Percentiles rank a stretch among this genome's conserved stretches.
phyloP scores from a whole-genome alignment of 331 rosid genomes.

The Ulmus americana region DNA sequence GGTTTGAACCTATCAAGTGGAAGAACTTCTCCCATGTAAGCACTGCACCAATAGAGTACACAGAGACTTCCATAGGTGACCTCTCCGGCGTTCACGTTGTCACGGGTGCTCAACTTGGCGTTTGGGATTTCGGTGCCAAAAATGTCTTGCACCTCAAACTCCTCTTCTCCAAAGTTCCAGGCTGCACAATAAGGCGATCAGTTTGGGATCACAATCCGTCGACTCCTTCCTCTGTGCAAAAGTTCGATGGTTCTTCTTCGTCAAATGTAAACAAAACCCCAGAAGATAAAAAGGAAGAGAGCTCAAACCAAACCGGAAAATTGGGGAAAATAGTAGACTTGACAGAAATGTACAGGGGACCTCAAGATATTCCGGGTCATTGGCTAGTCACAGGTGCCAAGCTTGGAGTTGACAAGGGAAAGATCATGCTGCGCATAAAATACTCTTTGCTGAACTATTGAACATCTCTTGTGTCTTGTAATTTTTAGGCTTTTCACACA shows the following conservation, averaged over 20 bases:
- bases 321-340: slow-evolving; percentile 74
- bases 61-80: slow-evolving; percentile 85
- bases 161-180: slow-evolving; percentile 89
- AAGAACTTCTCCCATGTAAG: slow-evolving; percentile 98
- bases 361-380: slow-evolving; percentile 96
- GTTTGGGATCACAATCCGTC: slow-evolving; percentile 98
- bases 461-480: slow-evolving; percentile 25
- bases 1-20: slow-evolving; percentile 99
- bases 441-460: slow-evolving; percentile 89
- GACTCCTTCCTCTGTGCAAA: slow-evolving; percentile 34
- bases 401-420: slow-evolving; percentile 95
- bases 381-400: slow-evolving; percentile 99
- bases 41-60: slow-evolving; percentile 93
- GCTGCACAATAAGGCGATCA: slow-evolving; percentile 90
- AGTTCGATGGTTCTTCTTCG: slow-evolving; percentile 66
- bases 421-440: slow-evolving; percentile 74
- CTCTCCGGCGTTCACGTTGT: slow-evolving; percentile 94
- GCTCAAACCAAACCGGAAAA: slow-evolving; percentile 58
- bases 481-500: slow-evolving; percentile 21
- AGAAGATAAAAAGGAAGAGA: slow-evolving; percentile 74
- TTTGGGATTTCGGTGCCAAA: slow-evolving; percentile 95
- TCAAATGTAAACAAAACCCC: slow-evolving; percentile 45
- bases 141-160: slow-evolving; percentile 90
- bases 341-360: slow-evolving; percentile 94
- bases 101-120: slow-evolving; percentile 97